Percentiles rank a stretch among this genome's conserved stretches.
Conservation (phyloP, 2,329 filamentous ascomycete genomes). For the Phyllosticta citriasiana region DNA sequence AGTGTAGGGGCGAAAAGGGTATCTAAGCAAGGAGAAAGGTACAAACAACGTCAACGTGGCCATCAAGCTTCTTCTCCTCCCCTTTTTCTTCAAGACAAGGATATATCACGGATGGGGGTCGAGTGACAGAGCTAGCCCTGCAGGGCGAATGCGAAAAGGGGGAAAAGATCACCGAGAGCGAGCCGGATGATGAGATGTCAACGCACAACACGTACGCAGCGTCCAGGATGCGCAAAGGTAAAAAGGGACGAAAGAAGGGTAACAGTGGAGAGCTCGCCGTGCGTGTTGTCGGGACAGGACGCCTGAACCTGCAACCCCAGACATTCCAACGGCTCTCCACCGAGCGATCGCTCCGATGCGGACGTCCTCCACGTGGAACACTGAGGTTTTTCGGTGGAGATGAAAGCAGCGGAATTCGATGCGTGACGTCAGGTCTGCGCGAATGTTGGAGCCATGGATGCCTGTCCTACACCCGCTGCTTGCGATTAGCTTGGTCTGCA, state of each 20-base stretch:
- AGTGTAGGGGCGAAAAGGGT: not conserved
- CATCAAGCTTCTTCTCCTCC: not conserved
- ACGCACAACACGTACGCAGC: too few relatives aligned
- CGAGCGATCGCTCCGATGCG: not conserved
- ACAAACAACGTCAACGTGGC: not conserved
- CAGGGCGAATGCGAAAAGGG: not conserved
- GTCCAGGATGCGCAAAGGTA: not conserved
- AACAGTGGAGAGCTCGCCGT: not conserved
- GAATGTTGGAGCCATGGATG: not conserved
- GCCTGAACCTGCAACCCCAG: not conserved
- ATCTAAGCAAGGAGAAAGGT: too few relatives aligned
- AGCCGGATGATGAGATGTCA: too few relatives aligned
- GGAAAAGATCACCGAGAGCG: not conserved
- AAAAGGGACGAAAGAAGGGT: not conserved
- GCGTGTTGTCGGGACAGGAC: not conserved
- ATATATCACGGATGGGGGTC: not conserved
- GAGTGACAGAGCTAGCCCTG: not conserved
- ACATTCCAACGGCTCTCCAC: not conserved
- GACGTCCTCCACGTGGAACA: not conserved
- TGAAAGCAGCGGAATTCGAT: not conserved
- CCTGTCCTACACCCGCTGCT: not conserved
- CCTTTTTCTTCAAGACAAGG: not conserved
- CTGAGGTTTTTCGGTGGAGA: not conserved
- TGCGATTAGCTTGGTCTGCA: not conserved
- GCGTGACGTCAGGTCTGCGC: not conserved